Conservation (phyloP, 257 asterid genomes). For the Solanum pinnatisectum region DNA sequence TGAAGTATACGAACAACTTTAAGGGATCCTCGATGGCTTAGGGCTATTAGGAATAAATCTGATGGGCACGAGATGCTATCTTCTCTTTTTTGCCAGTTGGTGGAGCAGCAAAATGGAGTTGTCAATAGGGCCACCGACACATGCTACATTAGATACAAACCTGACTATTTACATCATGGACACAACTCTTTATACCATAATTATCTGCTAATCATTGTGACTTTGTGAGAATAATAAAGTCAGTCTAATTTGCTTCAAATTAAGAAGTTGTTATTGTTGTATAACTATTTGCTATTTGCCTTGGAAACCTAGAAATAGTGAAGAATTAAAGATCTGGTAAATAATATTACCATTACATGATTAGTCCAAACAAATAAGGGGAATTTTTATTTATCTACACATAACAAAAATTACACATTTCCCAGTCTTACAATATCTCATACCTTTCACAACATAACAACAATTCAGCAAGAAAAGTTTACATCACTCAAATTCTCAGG, state of each 20-base stretch:
- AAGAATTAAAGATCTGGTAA: neutral
- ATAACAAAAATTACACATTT: neutral
- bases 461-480: neutral
- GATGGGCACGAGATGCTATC: too few species aligned
- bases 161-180: neutral
- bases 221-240: neutral
- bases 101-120: too few species aligned
- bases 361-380: neutral
- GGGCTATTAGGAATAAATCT: too few species aligned
- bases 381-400: neutral
- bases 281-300: neutral
- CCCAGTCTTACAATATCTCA: neutral
- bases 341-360: neutral
- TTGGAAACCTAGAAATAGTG: neutral
- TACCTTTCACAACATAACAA: neutral
- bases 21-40: too few species aligned
- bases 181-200: neutral
- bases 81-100: too few species aligned
- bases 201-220: neutral
- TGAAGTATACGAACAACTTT: too few species aligned
- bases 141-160: neutral
- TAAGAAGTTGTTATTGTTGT: neutral
- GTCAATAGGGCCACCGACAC: neutral
- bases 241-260: neutral
- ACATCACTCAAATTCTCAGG: neutral